Evolutionary conservation across 2,329 filamentous ascomycete species (phyloP).

Genomic region (Geosmithia putterillii): DNA sequence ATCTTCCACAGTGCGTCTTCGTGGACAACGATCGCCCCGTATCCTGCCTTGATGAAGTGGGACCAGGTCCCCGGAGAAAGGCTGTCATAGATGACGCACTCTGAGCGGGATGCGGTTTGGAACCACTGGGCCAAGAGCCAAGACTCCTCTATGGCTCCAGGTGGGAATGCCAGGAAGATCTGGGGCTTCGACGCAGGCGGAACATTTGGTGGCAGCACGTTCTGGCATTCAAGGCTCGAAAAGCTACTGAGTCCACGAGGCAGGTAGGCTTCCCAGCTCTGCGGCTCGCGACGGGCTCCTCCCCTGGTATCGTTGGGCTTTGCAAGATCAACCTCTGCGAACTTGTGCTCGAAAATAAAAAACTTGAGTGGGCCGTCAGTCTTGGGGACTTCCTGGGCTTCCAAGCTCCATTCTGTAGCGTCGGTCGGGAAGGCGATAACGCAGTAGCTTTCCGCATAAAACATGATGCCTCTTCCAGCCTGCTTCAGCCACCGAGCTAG

Average conservation of each 20-base stretch:
- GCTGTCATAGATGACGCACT: conserved; percentile 29
- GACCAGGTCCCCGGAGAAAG: conserved; percentile 32
- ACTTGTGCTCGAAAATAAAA: not conserved
- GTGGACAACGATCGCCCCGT: conserved; percentile 29
- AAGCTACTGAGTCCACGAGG: not conserved
- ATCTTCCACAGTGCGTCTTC: conserved; percentile 24
- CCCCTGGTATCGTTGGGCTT: not conserved
- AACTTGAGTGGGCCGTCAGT: not conserved
- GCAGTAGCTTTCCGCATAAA: conserved; percentile 15
- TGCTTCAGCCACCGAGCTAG: conserved; percentile 20
- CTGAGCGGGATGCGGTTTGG: conserved; percentile 13
- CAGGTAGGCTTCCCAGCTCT: not conserved
- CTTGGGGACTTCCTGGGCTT: not conserved
- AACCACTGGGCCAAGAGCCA: conserved; percentile 29
- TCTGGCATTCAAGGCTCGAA: not conserved
- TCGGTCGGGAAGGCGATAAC: conserved; percentile 26
- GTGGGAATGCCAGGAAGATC: conserved; percentile 39
- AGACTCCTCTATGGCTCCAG: conserved; percentile 17
- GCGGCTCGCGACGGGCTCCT: not conserved
- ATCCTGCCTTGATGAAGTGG: conserved; percentile 21
- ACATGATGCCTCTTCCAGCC: conserved; percentile 22
- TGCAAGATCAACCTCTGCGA: not conserved
- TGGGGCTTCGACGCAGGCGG: not conserved
- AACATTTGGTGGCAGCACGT: not conserved
- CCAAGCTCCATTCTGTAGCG: conserved; percentile 4